Percentiles rank a stretch among this genome's conserved stretches.
phyloP scores from a whole-genome alignment of 257 asterid species.

The Ehretia macrophylla region DNA sequence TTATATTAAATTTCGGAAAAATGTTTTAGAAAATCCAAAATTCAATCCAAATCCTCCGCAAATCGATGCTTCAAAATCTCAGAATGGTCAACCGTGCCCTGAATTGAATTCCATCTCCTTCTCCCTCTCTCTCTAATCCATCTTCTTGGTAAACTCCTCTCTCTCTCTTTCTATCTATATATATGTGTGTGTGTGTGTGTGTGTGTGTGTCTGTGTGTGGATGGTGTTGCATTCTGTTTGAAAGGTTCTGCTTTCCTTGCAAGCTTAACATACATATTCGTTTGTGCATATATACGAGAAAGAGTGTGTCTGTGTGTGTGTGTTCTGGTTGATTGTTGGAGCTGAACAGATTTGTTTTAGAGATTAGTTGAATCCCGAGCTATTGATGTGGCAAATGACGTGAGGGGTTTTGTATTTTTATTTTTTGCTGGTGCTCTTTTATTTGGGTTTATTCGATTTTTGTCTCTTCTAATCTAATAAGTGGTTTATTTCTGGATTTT shows the following conservation, averaged over 20 bases:
- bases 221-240: not conserved
- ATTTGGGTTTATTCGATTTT: not conserved
- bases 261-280: not conserved
- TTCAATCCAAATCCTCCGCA: constrained; percentile 14
- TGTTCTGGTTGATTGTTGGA: too few species aligned
- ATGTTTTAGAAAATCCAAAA: constrained; percentile 3
- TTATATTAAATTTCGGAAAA: too few species aligned
- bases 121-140: not conserved
- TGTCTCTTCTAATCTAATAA: too few species aligned
- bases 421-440: not conserved
- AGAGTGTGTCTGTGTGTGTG: not conserved
- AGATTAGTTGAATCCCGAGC: not conserved
- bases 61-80: constrained; percentile 23
- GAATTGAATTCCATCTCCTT: constrained; percentile 15
- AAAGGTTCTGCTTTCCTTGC: not conserved
- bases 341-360: too few species aligned
- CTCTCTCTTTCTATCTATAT: not conserved
- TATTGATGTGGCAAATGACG: not conserved
- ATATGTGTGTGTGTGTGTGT: not conserved
- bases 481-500: too few species aligned
- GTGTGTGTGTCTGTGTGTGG: not conserved
- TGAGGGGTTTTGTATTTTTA: not conserved
- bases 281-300: not conserved
- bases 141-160: not conserved
- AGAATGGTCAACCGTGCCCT: constrained; percentile 34